Conservation (phyloP, 2,329 filamentous ascomycete species). For the Aspergillus puulaauensis region DNA sequence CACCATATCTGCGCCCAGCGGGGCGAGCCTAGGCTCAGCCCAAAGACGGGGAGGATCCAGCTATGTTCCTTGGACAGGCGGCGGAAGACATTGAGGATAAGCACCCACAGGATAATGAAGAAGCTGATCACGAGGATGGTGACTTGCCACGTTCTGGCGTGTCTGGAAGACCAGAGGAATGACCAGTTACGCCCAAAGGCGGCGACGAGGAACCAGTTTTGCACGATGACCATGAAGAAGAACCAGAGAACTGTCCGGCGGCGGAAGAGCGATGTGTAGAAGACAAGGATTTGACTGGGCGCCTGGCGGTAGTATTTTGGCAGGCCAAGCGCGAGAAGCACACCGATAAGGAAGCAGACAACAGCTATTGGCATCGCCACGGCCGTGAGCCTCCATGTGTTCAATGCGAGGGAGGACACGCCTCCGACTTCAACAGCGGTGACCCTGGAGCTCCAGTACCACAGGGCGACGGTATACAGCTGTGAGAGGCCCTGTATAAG, state of each 20-base stretch:
- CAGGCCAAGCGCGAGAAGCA: slow-evolving; percentile 59
- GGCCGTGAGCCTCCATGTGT: slow-evolving; percentile 47
- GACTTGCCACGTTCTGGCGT: slow-evolving; percentile 59
- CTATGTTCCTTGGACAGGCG: slow-evolving; percentile 60
- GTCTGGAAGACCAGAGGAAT: slow-evolving; percentile 59
- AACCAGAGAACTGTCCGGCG: slow-evolving; percentile 69
- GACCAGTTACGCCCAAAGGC: slow-evolving; percentile 67
- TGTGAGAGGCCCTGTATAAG: slow-evolving; percentile 67
- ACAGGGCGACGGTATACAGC: slow-evolving; percentile 63
- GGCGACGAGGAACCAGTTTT: slow-evolving; percentile 67
- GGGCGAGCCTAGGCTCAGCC: slow-evolving; percentile 63
- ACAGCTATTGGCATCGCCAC: slow-evolving; percentile 54
- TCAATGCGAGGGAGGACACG: slow-evolving; percentile 5
- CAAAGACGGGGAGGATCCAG: slow-evolving; percentile 68
- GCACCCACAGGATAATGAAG: slow-evolving; percentile 58
- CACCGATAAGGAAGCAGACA: slow-evolving; percentile 57
- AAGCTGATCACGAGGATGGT: slow-evolving; percentile 50
- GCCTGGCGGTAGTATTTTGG: slow-evolving; percentile 66
- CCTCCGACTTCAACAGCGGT: slow-evolving; percentile 15
- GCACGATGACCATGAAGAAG: slow-evolving; percentile 61
- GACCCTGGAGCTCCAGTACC: slow-evolving; percentile 61
- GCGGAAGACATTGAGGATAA: slow-evolving; percentile 48
- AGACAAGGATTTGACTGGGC: slow-evolving; percentile 63
- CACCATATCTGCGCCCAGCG: slow-evolving; percentile 69
- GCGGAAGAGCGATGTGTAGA: slow-evolving; percentile 62